Evolutionary conservation across 1,139 yeast genomes (phyloP).

Genomic region (Candida dubliniensis): DNA sequence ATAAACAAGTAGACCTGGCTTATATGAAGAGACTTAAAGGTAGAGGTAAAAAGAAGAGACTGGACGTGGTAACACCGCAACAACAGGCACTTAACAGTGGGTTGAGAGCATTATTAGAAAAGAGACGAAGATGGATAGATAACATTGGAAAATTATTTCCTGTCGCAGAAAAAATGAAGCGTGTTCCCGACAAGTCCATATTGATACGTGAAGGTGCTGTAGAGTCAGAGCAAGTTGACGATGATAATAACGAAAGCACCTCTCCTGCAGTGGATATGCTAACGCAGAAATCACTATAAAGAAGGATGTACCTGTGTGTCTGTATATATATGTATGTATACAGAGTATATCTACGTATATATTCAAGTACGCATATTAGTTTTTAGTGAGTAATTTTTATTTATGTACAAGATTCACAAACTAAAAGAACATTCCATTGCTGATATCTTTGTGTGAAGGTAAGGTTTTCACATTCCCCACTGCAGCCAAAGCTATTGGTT

Average conservation of each 20-base stretch:
- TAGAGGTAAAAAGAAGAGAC: conserved; percentile 79
- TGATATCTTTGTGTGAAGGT: conserved; percentile 58
- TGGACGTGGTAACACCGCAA: conserved; percentile 38
- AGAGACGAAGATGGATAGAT: conserved; percentile 83
- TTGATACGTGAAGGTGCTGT: conserved; percentile 41
- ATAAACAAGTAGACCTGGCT: conserved; percentile 95
- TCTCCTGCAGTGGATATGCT: conserved; percentile 18
- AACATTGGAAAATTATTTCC: conserved; percentile 84
- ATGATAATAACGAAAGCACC: conserved; percentile 23
- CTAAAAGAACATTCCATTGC: conserved; percentile 34
- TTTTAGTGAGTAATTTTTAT: not conserved
- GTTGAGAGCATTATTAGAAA: conserved; percentile 74
- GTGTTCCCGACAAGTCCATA: conserved; percentile 68
- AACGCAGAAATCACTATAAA: conserved; percentile 11
- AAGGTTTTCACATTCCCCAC: conserved; percentile 74
- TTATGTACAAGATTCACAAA: conserved; percentile 3
- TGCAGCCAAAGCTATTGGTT: conserved; percentile 87
- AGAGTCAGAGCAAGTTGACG: conserved; percentile 46
- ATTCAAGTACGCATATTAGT: too few species aligned
- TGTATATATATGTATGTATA: conserved; percentile 3
- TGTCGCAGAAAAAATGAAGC: conserved; percentile 67
- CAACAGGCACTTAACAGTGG: conserved; percentile 71
- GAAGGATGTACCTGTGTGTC: not conserved
- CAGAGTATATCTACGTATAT: too few species aligned
- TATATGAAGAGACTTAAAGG: conserved; percentile 81